Evolutionary conservation across 768 basidiomycete genomes (phyloP).

Genomic region (Mrakia gelida): DNA sequence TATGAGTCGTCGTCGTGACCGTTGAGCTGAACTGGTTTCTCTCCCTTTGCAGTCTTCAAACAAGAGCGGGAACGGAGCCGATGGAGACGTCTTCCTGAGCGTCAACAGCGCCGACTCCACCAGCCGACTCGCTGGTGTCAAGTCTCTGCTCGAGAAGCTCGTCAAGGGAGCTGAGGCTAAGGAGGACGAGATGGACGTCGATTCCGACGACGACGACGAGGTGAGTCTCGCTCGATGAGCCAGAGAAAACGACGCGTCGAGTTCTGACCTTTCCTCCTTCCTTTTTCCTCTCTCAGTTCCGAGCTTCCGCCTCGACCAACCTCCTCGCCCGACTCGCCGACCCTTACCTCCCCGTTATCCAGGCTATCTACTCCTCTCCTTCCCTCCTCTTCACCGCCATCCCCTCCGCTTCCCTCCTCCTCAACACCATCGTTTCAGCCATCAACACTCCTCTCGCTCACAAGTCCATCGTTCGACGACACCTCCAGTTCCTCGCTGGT

Average conservation of each 20-base stretch:
- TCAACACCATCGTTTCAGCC: conserved; percentile 35
- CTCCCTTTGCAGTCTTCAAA: background rate
- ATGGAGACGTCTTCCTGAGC: conserved; percentile 27
- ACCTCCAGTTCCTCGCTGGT: conserved; percentile 30
- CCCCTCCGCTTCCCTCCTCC: conserved; percentile 32
- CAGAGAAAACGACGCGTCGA: background rate
- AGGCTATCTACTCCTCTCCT: conserved; percentile 61
- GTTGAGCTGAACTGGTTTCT: background rate
- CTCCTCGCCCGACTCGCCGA: conserved; percentile 69
- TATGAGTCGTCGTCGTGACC: background rate
- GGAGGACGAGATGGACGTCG: conserved; percentile 30
- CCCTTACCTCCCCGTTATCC: conserved; percentile 56
- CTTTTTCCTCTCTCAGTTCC: background rate
- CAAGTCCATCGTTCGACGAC: conserved; percentile 26
- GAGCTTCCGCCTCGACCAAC: conserved; percentile 54
- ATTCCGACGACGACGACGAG: conserved; percentile 7
- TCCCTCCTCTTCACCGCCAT: conserved; percentile 49
- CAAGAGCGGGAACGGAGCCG: conserved; percentile 8
- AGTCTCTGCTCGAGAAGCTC: conserved; percentile 24
- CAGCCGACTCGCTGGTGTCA: conserved; percentile 24
- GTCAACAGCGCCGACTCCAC: conserved; percentile 29
- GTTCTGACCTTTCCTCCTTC: background rate
- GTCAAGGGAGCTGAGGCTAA: background rate
- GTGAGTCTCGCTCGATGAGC: background rate
- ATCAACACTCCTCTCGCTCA: conserved; percentile 4